phyloP scores from a whole-genome alignment of 2,329 filamentous ascomycete genomes.

The Fusarium mundagurra region DNA sequence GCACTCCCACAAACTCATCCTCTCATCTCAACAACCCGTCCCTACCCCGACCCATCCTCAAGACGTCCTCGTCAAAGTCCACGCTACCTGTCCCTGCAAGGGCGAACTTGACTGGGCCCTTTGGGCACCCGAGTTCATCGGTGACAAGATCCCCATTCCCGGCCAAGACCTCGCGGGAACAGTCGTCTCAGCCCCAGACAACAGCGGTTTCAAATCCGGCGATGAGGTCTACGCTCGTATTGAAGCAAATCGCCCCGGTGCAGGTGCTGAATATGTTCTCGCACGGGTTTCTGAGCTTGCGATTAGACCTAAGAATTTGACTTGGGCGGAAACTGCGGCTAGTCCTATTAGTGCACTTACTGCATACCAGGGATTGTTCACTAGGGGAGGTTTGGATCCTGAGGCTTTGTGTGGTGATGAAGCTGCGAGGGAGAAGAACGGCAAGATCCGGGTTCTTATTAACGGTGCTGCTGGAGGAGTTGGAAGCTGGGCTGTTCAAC shows the following conservation, averaged over 20 bases:
- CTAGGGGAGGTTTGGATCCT: slow-evolving; percentile 23
- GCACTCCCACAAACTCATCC: slow-evolving; percentile 19
- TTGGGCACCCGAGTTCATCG: slow-evolving; percentile 32
- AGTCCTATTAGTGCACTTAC: slow-evolving; percentile 54
- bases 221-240: slow-evolving; percentile 31
- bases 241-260: slow-evolving; percentile 19
- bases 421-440: neutral
- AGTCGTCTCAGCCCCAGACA: slow-evolving; percentile 44
- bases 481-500: slow-evolving; percentile 25
- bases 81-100: slow-evolving; percentile 46
- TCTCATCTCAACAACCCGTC: slow-evolving; percentile 10
- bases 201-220: slow-evolving; percentile 35
- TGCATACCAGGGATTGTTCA: slow-evolving; percentile 50
- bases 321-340: slow-evolving; percentile 50
- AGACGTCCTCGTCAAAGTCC: slow-evolving; percentile 47
- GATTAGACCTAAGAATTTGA: slow-evolving; percentile 45
- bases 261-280: slow-evolving; percentile 13
- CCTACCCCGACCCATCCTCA: slow-evolving; percentile 35
- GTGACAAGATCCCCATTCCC: slow-evolving; percentile 42
- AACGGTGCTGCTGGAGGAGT: slow-evolving; percentile 22
- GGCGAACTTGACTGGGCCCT: slow-evolving; percentile 47
- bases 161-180: slow-evolving; percentile 52
- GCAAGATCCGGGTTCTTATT: slow-evolving; percentile 4
- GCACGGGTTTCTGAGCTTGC: slow-evolving; percentile 46
- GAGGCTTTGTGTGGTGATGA: neutral